A percentile compares a stretch with the other conserved stretches of the same genome.
Conservation (phyloP, 2,329 filamentous ascomycete genomes). For the Dactylellina cionopaga region DNA sequence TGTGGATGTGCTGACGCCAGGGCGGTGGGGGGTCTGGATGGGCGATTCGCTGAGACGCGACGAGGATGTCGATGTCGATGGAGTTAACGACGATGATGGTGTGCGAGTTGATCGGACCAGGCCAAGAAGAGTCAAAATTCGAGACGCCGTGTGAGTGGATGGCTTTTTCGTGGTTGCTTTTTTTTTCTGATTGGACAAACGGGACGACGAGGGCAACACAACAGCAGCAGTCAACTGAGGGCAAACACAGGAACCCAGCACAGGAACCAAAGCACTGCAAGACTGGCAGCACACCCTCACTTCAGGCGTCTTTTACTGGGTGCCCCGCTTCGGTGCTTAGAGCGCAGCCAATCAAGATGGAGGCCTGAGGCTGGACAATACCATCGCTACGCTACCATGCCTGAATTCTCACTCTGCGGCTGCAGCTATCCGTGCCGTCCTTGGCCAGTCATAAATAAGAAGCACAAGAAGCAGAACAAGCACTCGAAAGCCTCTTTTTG, state of each 20-base stretch:
- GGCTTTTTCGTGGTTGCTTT: not conserved
- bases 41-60: constrained; percentile 29
- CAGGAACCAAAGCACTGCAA: too few relatives aligned
- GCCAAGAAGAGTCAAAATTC: not conserved
- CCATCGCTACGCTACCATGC: constrained; percentile 17
- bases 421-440: constrained; percentile 52
- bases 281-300: not conserved
- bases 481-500: too few relatives aligned
- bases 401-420: constrained; percentile 37
- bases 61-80: not conserved
- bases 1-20: not conserved
- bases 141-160: not conserved
- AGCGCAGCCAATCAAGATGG: constrained; percentile 14
- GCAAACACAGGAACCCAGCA: too few relatives aligned
- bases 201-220: constrained; percentile 14
- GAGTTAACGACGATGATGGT: not conserved
- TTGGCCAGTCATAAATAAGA: too few relatives aligned
- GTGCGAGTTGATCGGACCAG: not conserved
- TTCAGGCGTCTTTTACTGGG: constrained; percentile 25
- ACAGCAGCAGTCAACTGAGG: constrained; percentile 16
- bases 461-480: too few relatives aligned
- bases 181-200: too few relatives aligned
- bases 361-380: not conserved
- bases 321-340: constrained; percentile 7
- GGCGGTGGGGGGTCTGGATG: constrained; percentile 6